phyloP scores from a whole-genome alignment of 345 rosid genomes.

The Corymbia maculata region DNA sequence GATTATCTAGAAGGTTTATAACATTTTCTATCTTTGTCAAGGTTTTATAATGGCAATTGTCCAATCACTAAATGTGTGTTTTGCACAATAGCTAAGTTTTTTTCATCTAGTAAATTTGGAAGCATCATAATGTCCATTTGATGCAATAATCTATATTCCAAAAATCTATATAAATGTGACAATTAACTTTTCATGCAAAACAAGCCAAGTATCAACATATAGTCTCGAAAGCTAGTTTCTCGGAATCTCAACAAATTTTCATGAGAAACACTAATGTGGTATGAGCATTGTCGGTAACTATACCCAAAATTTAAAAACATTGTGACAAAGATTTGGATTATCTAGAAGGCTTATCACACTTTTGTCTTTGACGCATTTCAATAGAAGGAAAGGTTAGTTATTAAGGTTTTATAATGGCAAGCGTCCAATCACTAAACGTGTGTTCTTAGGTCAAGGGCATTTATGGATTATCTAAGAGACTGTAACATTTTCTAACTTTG shows the following conservation, averaged over 20 bases:
- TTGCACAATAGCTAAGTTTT: neutral
- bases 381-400: too few relatives aligned
- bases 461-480: too few relatives aligned
- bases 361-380: too few relatives aligned
- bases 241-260: neutral
- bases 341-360: too few relatives aligned
- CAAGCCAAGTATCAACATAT: neutral
- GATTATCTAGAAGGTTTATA: too few relatives aligned
- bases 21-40: too few relatives aligned
- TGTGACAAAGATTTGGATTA: neutral
- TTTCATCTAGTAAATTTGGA: neutral
- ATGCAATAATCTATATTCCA: neutral
- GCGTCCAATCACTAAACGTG: too few relatives aligned
- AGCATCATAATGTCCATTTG: neutral
- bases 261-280: neutral
- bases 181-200: neutral
- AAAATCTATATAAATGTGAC: neutral
- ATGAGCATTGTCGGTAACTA: neutral
- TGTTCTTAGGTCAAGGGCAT: too few relatives aligned
- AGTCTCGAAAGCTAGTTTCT: neutral
- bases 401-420: too few relatives aligned
- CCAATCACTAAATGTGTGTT: neutral
- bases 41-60: neutral
- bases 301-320: neutral
- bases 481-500: too few relatives aligned